Evolutionary conservation across 768 basidiomycete species (phyloP).

Genomic region (Lactarius sp.): DNA sequence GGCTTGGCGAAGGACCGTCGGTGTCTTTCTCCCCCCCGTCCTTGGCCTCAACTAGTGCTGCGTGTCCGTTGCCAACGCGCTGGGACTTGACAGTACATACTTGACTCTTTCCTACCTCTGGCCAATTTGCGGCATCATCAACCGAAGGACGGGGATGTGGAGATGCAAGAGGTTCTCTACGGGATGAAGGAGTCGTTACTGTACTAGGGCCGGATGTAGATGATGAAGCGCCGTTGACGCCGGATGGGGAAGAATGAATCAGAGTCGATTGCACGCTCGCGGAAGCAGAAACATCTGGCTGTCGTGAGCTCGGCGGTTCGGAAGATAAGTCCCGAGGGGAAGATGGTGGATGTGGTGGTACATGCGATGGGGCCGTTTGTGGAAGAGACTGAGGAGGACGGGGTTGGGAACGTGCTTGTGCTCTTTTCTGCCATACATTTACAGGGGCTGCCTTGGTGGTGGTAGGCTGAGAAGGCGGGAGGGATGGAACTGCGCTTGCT

Average conservation of each 20-base stretch:
- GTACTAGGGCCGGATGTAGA: conserved; percentile 14
- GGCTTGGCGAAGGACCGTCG: conserved; percentile 27
- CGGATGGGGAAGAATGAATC: conserved; percentile 10
- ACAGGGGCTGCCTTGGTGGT: conserved; percentile 26
- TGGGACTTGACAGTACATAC: conserved; percentile 12
- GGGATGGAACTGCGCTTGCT: conserved; percentile 1
- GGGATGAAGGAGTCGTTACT: conserved; percentile 45
- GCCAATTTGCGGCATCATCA: conserved; percentile 41
- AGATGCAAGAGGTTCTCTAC: conserved; percentile 34
- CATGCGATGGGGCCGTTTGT: conserved; percentile 12
- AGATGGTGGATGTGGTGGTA: conserved; percentile 2
- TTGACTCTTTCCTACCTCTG: conserved; percentile 39
- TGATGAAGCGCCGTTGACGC: conserved; percentile 11
- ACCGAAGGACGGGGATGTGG: conserved; percentile 30
- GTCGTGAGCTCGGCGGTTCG: conserved; percentile 1
- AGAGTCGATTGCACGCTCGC: conserved; percentile 5
- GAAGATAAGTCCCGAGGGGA: not conserved
- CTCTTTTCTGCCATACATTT: conserved; percentile 46
- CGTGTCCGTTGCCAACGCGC: conserved; percentile 19
- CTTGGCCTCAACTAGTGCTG: conserved; percentile 23
- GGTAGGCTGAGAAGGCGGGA: conserved; percentile 19
- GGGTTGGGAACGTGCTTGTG: conserved; percentile 29
- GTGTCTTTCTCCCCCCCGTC: conserved; percentile 26
- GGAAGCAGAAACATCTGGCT: conserved; percentile 3
- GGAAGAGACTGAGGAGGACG: conserved; percentile 23